These are phyloP conservation scores for Globisporangium carolinianum DNA, from an alignment of 352 stramenopile species.

Conservation along the genomic window DNA sequence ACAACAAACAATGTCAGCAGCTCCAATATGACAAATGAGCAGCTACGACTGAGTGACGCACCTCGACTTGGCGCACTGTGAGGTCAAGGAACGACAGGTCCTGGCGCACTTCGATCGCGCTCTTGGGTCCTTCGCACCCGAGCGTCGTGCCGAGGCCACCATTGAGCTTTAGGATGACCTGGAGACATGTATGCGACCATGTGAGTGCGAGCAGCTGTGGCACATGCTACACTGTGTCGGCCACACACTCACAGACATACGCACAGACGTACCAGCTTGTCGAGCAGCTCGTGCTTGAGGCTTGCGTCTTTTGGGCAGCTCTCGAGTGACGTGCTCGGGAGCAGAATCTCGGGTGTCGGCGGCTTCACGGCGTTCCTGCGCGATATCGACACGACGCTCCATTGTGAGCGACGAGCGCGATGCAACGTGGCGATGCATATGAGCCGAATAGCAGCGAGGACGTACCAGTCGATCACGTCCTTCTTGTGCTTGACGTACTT, in stretches of 20 bases:
- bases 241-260: too few species aligned
- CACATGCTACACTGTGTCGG: neutral
- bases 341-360: conserved; percentile 64
- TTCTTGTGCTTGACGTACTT: conserved; percentile 86
- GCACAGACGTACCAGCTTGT: conserved; percentile 80
- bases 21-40: neutral
- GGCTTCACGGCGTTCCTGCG: conserved; percentile 73
- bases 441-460: neutral
- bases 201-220: too few species aligned
- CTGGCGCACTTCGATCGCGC: conserved; percentile 90
- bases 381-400: neutral
- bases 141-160: conserved; percentile 98
- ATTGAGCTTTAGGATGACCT: conserved; percentile 98
- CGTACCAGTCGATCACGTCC: conserved; percentile 74
- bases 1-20: neutral
- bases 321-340: conserved; percentile 66
- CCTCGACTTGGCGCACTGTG: conserved; percentile 97
- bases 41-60: conserved; percentile 15
- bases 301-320: conserved; percentile 89
- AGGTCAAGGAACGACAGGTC: conserved; percentile 97
- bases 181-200: neutral
- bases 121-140: conserved; percentile 92
- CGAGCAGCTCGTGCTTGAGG: conserved; percentile 91
- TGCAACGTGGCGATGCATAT: too few species aligned
- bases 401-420: neutral